Percentiles rank a stretch among this genome's conserved stretches.
These are phyloP conservation scores for Ambrosiella xylebori DNA, from an alignment of 2,329 filamentous ascomycete genomes.

Conservation along the genomic window DNA sequence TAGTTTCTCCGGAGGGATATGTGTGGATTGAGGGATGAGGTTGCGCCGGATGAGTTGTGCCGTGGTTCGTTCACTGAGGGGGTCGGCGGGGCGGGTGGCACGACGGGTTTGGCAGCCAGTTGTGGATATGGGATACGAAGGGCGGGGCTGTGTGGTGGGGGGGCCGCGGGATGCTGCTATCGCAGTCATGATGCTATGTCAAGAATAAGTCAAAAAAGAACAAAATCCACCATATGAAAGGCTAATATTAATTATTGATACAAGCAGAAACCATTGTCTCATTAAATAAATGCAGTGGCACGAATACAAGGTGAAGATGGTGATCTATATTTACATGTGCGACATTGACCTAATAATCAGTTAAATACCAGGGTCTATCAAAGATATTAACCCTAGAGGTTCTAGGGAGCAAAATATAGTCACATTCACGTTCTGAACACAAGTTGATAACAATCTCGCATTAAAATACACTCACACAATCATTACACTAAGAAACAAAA, in stretches of 20 bases:
- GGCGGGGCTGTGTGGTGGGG: not conserved
- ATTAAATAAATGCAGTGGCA: too few species aligned
- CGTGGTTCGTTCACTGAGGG: constrained; percentile 63
- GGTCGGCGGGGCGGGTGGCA: constrained; percentile 26
- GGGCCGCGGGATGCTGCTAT: not conserved
- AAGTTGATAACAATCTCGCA: not conserved
- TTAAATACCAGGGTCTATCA: too few species aligned
- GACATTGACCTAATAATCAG: too few species aligned
- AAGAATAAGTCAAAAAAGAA: too few species aligned
- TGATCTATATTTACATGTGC: too few species aligned
- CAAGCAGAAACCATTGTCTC: too few species aligned
- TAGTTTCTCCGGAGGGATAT: constrained; percentile 30
- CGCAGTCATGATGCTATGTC: not conserved
- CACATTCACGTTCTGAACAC: not conserved
- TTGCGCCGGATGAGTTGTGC: constrained; percentile 64
- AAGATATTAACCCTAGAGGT: too few species aligned
- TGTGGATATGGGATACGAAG: not conserved
- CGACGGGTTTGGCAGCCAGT: constrained; percentile 16
- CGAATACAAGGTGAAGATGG: too few species aligned
- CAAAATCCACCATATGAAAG: too few species aligned
- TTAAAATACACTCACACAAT: not conserved
- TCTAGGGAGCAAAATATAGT: too few species aligned
- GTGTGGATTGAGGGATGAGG: constrained; percentile 52
- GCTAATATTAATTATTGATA: too few species aligned
- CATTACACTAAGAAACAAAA: not conserved